Conservation (phyloP, 2,329 filamentous ascomycete genomes). For the Exutisphaerella laricina region DNA sequence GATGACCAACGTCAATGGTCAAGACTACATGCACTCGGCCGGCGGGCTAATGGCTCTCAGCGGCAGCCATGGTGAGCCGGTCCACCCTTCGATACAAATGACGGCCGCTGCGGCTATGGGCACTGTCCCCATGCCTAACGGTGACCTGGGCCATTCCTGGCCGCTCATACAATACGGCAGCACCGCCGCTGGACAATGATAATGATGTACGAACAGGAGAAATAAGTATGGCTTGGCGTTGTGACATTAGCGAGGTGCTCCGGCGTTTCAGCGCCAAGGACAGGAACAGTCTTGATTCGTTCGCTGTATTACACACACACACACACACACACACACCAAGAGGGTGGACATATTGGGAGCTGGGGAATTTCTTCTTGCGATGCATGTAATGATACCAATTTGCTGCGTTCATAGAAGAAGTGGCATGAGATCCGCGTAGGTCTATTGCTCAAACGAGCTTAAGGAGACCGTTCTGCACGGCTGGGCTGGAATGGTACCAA, state of each 20-base stretch:
- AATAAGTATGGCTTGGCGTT: not conserved
- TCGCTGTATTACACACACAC: not conserved
- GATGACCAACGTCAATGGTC: constrained; percentile 18
- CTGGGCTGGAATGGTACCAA: too few relatives aligned
- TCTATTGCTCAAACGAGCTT: too few relatives aligned
- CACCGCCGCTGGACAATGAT: constrained; percentile 2
- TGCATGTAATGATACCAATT: constrained; percentile 5
- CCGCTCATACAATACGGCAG: constrained; percentile 22
- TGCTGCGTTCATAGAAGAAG: too few relatives aligned
- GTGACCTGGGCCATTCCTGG: constrained; percentile 21
- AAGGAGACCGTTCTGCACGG: too few relatives aligned
- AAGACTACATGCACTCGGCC: constrained; percentile 16
- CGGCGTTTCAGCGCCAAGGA: not conserved
- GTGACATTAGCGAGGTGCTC: constrained; percentile 2
- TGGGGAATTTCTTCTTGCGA: not conserved
- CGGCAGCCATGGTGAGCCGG: constrained; percentile 10
- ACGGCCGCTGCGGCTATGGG: constrained; percentile 17
- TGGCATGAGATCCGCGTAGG: too few relatives aligned
- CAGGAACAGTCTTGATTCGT: too few relatives aligned
- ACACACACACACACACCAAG: not conserved
- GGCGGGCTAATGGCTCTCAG: constrained; percentile 15
- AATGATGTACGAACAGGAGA: not conserved
- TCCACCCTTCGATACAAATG: constrained; percentile 7
- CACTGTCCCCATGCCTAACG: constrained; percentile 21
- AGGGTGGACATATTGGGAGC: not conserved